These are phyloP conservation scores for Globisporangium yorkense DNA, from an alignment of 352 stramenopile genomes.

Conservation along the genomic window DNA sequence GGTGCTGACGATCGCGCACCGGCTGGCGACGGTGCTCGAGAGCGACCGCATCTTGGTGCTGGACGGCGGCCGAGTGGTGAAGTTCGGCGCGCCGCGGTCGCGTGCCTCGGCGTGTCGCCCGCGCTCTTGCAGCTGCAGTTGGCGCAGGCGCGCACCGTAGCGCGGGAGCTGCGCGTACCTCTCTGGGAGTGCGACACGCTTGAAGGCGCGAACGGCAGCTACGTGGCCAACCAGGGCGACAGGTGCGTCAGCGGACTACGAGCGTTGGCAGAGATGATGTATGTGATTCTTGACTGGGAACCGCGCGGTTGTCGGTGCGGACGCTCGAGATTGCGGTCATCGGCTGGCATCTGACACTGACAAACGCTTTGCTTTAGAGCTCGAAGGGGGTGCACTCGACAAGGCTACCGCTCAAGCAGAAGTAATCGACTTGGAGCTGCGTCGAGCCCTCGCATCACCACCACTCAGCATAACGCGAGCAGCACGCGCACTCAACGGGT, in stretches of 20 bases:
- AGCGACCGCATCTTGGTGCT: conserved; percentile 40
- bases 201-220: conserved; percentile 81
- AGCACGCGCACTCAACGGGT: not conserved
- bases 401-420: conserved; percentile 20
- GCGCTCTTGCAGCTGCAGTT: conserved; percentile 87
- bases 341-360: not conserved
- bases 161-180: conserved; percentile 82
- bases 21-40: conserved; percentile 90
- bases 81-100: conserved; percentile 40
- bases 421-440: conserved; percentile 28
- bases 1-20: conserved; percentile 93
- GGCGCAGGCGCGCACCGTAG: conserved; percentile 80
- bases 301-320: conserved; percentile 55
- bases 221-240: conserved; percentile 92
- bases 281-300: conserved; percentile 57
- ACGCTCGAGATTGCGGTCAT: not conserved
- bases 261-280: no score
- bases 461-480: not conserved
- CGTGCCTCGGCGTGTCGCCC: conserved; percentile 91
- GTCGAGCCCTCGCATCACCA: conserved; percentile 2
- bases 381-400: conserved; percentile 29
- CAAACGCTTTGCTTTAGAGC: conserved; percentile 19
- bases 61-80: no score
- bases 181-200: conserved; percentile 85
- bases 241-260: conserved; percentile 19